phyloP scores from a whole-genome alignment of 1,284 basidiomycete genomes.

The Phellopilus nigrolimitatus region DNA sequence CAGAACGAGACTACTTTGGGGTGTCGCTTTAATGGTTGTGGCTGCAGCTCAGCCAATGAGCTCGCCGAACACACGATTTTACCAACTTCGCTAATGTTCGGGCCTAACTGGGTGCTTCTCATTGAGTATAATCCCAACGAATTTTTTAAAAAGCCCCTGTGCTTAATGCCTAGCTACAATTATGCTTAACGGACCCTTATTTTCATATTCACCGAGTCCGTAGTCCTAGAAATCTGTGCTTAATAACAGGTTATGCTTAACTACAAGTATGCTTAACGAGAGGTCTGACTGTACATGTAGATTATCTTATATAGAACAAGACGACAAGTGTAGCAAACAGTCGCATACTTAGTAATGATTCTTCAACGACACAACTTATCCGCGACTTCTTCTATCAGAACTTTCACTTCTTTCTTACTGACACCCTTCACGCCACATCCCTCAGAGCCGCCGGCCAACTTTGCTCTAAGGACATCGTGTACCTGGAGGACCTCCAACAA shows the following conservation, averaged over 20 bases:
- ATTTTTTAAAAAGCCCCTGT: too few relatives aligned
- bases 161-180: too few relatives aligned
- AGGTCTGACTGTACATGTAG: not conserved
- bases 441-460: constrained; percentile 39
- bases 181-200: constrained; percentile 4
- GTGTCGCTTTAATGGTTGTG: too few relatives aligned
- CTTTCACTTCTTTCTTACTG: constrained; percentile 57
- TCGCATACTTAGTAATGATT: too few relatives aligned
- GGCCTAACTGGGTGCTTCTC: too few relatives aligned
- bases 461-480: constrained; percentile 45
- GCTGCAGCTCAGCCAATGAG: too few relatives aligned
- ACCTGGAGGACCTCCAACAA: constrained; percentile 72
- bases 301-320: too few relatives aligned
- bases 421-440: constrained; percentile 48
- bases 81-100: too few relatives aligned
- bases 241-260: constrained; percentile 3
- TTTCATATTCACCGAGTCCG: not conserved
- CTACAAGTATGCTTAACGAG: not conserved
- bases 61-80: too few relatives aligned
- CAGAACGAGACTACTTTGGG: too few relatives aligned
- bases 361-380: constrained; percentile 36
- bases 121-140: not conserved
- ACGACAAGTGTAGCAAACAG: too few relatives aligned
- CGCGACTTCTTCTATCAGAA: constrained; percentile 63
- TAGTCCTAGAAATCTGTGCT: not conserved